These are phyloP conservation scores for Boletus semigastroideus DNA, from an alignment of 1,284 basidiomycete genomes.

Conservation along the genomic window DNA sequence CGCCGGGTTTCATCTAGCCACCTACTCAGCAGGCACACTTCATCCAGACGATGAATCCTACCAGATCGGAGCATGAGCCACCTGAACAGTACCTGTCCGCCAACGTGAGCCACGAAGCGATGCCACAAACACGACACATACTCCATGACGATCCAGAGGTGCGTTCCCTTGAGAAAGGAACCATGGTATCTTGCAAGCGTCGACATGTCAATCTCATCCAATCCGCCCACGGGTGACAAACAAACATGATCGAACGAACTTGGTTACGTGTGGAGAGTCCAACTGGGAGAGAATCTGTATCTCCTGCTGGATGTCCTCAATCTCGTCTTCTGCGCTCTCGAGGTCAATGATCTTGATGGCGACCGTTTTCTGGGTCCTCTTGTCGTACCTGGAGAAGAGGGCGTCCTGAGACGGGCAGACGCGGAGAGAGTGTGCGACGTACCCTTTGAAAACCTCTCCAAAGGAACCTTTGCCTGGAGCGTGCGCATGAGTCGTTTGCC, in stretches of 20 bases:
- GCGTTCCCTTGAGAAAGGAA: constrained; percentile 91
- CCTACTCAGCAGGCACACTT: constrained; percentile 21
- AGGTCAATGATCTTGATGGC: constrained; percentile 99
- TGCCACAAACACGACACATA: constrained; percentile 40
- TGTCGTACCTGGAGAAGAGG: constrained; percentile 69
- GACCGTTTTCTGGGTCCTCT: constrained; percentile 88
- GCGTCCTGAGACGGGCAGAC: neutral
- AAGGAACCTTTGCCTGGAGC: constrained; percentile 89
- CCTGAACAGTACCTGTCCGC: constrained; percentile 74
- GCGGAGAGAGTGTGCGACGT: constrained; percentile 18
- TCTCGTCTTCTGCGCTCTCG: constrained; percentile 98
- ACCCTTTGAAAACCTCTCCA: constrained; percentile 98
- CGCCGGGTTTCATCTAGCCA: constrained; percentile 92
- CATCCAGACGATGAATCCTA: constrained; percentile 36
- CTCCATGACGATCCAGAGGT: constrained; percentile 99
- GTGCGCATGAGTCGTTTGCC: constrained; percentile 14
- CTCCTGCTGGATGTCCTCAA: constrained; percentile 99
- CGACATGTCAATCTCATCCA: constrained; percentile 30
- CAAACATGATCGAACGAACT: constrained; percentile 52
- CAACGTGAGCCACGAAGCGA: constrained; percentile 11
- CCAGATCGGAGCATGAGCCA: constrained; percentile 83
- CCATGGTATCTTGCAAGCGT: constrained; percentile 80
- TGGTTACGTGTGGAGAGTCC: constrained; percentile 94
- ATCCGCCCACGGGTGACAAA: constrained; percentile 19
- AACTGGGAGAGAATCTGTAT: constrained; percentile 98